Evolutionary conservation across 2,329 filamentous ascomycete genomes (phyloP), one percentile per base, ranked within the genome.

Genomic region (Lecanoromycetidae sp.): DNA sequence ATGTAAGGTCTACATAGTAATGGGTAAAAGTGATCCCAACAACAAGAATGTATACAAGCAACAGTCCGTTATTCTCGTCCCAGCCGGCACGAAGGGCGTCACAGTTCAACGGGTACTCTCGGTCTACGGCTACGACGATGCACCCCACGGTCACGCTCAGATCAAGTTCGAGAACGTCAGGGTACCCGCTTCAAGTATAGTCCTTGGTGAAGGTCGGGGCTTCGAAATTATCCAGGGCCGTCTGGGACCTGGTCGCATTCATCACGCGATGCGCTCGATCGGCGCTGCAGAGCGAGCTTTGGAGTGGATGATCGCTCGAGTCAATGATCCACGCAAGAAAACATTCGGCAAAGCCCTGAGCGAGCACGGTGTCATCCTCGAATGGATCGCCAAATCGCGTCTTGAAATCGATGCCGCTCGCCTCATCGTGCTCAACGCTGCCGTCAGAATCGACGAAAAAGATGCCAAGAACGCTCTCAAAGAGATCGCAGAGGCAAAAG

Each of bases 181-280:
- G 50, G 85, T 98, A 0, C 90, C 90, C 6, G 79, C 73, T 26
- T 70, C 71, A 58, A 91, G 85, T 69, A 82, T 98, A 60, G 84
- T 96, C 9, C 81, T 98, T 3, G 90, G 91, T 51, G 86, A 91
- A 64, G 91, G 91, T 55, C 80, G 86, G 53, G 91, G 91, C 17
- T 98, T 98, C 64, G 91, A 98, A 67, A 94, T 98, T 61, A 95
- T 98, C 61, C 91, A 98, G 65, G 91, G 91, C 49, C 86, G 91
- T 57, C 81, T 98, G 20, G 91, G 91, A 1, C 91, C 91, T 1
- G 91, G 91, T 27, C 84, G 91, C 49, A 96, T 98, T 62, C 91
- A 98, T 70, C 91, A 98, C 69, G 87, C 87, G 51, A 98, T 98
- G 91, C 81, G 91, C 55, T 82, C 80, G 51, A 91, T 98, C 61